Percentiles rank a stretch among this genome's conserved stretches.
phyloP scores from a whole-genome alignment of 2,329 filamentous ascomycete species.

The Pseudogymnoascus sp. region DNA sequence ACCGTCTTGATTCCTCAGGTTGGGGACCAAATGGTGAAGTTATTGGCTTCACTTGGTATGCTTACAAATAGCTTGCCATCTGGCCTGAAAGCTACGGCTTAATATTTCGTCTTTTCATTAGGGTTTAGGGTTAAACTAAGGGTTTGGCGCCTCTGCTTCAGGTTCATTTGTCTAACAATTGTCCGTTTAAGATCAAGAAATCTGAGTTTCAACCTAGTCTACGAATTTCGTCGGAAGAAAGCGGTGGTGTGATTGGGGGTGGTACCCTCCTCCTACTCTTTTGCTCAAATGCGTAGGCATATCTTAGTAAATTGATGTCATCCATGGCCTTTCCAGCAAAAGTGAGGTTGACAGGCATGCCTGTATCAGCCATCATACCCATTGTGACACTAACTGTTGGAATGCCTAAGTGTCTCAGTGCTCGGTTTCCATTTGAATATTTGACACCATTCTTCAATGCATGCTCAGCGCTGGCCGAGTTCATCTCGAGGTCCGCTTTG shows the following conservation, averaged over 20 bases:
- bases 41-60: too few relatives aligned
- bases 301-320: slow-evolving; percentile 31
- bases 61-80: too few relatives aligned
- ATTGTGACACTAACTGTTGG: slow-evolving; percentile 48
- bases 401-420: slow-evolving; percentile 46
- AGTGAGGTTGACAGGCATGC: slow-evolving; percentile 46
- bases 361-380: slow-evolving; percentile 36
- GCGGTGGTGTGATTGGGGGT: slow-evolving; percentile 10
- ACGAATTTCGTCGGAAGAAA: too few relatives aligned
- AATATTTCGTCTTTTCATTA: too few relatives aligned
- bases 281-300: slow-evolving; percentile 21
- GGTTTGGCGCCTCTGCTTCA: too few relatives aligned
- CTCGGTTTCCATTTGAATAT: slow-evolving; percentile 47
- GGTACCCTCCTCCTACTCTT: neutral
- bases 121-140: too few relatives aligned
- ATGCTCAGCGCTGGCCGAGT: slow-evolving; percentile 27
- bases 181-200: too few relatives aligned
- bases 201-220: too few relatives aligned
- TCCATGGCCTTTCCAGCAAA: slow-evolving; percentile 43
- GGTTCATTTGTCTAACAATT: too few relatives aligned
- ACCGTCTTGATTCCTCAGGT: too few relatives aligned
- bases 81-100: too few relatives aligned
- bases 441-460: slow-evolving; percentile 44
- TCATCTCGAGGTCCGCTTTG: slow-evolving; percentile 38
- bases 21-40: too few relatives aligned